Conservation (phyloP, 306 rosid species). For the Fagus crenata region DNA sequence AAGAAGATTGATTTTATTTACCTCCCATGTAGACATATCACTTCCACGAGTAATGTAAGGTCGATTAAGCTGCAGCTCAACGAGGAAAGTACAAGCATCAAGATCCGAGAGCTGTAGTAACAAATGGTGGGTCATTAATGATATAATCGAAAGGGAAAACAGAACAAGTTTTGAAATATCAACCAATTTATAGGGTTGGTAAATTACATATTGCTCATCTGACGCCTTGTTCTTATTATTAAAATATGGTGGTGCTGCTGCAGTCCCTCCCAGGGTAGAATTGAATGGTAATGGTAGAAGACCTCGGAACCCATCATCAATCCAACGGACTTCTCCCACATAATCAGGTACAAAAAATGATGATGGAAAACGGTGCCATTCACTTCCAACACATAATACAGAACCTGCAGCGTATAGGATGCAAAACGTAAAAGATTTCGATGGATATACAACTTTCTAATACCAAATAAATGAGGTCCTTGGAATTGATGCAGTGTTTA, state of each 20-base stretch:
- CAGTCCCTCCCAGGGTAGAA: constrained; percentile 91
- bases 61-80: constrained; percentile 83
- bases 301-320: constrained; percentile 91
- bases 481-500: not conserved
- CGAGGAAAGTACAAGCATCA: constrained; percentile 76
- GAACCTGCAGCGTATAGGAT: constrained; percentile 52
- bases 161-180: not conserved
- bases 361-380: constrained; percentile 96
- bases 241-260: constrained; percentile 80
- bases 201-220: constrained; percentile 67
- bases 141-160: not conserved
- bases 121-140: constrained; percentile 11
- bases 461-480: not conserved
- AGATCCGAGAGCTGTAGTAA: constrained; percentile 66
- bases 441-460: not conserved
- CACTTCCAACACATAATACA: constrained; percentile 88
- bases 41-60: constrained; percentile 88
- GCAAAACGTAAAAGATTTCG: not conserved
- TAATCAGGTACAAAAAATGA: constrained; percentile 82
- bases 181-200: not conserved
- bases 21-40: constrained; percentile 84
- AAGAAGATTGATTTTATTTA: constrained; percentile 30
- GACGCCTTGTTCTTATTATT: constrained; percentile 85
- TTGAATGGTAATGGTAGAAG: constrained; percentile 92
- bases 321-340: constrained; percentile 83